Percentiles rank a stretch among this genome's conserved stretches.
Evolutionary conservation across 805 yeast genomes (phyloP).

Genomic region (Soucietia sequanensis): DNA sequence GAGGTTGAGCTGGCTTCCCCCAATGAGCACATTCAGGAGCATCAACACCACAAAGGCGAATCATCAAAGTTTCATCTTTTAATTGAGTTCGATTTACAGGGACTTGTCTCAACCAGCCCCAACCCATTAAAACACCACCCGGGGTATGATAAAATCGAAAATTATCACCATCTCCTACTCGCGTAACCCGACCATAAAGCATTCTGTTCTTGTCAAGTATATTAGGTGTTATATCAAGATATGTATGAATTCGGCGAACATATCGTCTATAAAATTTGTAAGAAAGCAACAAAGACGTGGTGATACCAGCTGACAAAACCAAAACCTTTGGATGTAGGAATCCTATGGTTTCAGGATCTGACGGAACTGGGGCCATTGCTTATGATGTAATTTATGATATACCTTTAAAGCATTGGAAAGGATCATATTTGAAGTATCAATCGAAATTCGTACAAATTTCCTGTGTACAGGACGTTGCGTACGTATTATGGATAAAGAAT

Average conservation of each 20-base stretch:
- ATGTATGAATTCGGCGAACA: slow-evolving; percentile 31
- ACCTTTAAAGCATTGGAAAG: no score
- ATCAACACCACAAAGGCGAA: slow-evolving; percentile 89
- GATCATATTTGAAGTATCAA: no score
- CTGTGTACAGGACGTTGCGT: no score
- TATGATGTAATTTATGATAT: background rate
- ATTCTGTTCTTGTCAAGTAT: slow-evolving; percentile 26
- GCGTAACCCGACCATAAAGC: slow-evolving; percentile 68
- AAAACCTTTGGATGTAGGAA: slow-evolving; percentile 40
- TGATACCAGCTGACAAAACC: slow-evolving; percentile 34
- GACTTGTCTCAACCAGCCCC: slow-evolving; percentile 83
- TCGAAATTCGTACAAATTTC: no score
- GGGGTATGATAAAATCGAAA: slow-evolving; percentile 92
- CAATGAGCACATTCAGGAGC: slow-evolving; percentile 96
- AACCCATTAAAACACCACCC: slow-evolving; percentile 83
- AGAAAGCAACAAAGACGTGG: slow-evolving; percentile 25
- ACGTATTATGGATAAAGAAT: no score
- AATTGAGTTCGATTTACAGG: slow-evolving; percentile 53
- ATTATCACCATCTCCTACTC: slow-evolving; percentile 96
- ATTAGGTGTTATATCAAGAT: slow-evolving; percentile 37
- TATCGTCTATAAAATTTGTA: slow-evolving; percentile 32
- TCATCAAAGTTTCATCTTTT: slow-evolving; percentile 68
- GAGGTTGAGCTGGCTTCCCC: slow-evolving; percentile 91
- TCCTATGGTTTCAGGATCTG: slow-evolving; percentile 2
- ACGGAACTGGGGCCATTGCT: slow-evolving; percentile 4